Conservation (phyloP, 176 grass and related monocot genomes). For the Phyllostachys edulis region DNA sequence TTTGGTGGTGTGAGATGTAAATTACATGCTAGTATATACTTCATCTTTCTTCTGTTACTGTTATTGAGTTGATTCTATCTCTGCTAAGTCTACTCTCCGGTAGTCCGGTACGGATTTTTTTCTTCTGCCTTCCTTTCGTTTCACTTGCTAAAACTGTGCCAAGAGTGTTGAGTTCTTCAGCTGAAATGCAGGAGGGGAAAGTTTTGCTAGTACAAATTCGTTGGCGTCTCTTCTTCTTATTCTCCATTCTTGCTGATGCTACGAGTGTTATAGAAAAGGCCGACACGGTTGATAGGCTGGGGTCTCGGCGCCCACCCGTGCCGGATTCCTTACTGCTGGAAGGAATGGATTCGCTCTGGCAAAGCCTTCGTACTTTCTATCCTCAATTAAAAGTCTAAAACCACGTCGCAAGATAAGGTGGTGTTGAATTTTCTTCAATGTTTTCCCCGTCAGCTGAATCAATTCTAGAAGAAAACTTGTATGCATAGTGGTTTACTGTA, state of each 20-base stretch:
- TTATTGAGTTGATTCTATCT: not conserved
- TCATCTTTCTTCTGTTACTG: not conserved
- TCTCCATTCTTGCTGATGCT: not conserved
- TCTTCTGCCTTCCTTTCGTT: not conserved
- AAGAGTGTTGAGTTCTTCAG: not conserved
- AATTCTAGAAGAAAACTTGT: no score
- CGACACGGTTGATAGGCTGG: not conserved
- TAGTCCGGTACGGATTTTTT: no score
- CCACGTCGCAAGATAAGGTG: no score
- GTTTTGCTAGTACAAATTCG: not conserved
- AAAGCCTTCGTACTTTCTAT: not conserved
- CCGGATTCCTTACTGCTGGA: not conserved
- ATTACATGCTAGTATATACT: not conserved
- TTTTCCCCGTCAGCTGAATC: no score
- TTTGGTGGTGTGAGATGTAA: slow-evolving; percentile 20
- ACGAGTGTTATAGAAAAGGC: not conserved
- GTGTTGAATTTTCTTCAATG: no score
- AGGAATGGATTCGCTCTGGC: not conserved
- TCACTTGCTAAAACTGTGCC: not conserved
- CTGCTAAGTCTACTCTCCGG: not conserved
- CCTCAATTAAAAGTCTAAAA: no score
- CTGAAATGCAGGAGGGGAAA: not conserved
- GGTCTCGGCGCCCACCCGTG: not conserved
- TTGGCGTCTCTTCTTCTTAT: not conserved
- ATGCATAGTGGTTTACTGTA: no score